Evolutionary conservation across 495 filamentous ascomycete genomes (phyloP), one percentile per base, ranked within the genome.

Genomic region (Bacidia gigantensis): DNA sequence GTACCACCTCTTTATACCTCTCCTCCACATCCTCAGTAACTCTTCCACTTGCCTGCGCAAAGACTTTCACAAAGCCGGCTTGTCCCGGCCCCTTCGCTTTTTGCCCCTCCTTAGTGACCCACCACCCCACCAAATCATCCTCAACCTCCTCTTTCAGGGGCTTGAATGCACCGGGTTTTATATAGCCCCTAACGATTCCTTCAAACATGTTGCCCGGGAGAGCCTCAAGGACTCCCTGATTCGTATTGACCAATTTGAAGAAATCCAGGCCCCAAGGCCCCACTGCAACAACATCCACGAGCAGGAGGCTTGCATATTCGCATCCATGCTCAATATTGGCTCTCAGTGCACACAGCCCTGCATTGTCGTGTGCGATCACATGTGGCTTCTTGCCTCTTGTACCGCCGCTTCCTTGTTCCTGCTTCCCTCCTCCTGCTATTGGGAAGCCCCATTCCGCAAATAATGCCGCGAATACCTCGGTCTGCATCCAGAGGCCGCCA

Each of bases 291-390:
- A 67, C 65, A 39, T 69, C 56, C 17, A 68, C 62, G 39, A 69
- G 57, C 24, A 57, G 62, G 14, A 69, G 50, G 26, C 64, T 67
- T 11, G 56, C 56, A 48, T 61, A 68, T 0, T 53, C 46, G 43
- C 56, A 61, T 14, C 56, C 54, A 39, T 69, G 60, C 0, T 63
- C 18, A 0, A 69, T 41, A 40, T 58, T 26, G 14, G 60, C 59
- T 2, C 65, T 60, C 7, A 68, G 40, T 39, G 54, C 52, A 50
- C 67, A 58, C 49, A 67, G 47, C 3, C 65, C 65, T 9, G 54
- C 67, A 49, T 63, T 54, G 29, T 68, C 67, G 39, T 69, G 67
- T 2, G 65, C 65, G 20, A 69, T 42, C 0, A 69, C 58, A 54
- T 69, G 64, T 5, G 67, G 59, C 22, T 56, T 56, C 9, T 20